A percentile compares a stretch with the other conserved stretches of the same genome.
Evolutionary conservation across 345 rosid genomes (phyloP).

Genomic region (Nasturtium officinale): DNA sequence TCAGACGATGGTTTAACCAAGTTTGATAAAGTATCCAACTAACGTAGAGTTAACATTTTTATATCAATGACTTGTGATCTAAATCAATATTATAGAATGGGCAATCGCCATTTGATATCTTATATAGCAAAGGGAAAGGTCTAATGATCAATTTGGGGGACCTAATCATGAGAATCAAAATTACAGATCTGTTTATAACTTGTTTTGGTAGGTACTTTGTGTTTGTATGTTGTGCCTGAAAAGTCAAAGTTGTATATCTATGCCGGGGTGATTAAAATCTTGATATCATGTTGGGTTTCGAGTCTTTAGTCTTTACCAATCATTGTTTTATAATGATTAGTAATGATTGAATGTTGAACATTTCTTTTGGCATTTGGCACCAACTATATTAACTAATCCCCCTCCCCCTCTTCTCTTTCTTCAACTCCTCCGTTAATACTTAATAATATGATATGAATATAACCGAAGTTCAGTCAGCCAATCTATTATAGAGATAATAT

Average conservation of each 20-base stretch:
- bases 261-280: constrained; percentile 12
- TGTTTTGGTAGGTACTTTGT: constrained; percentile 22
- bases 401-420: constrained; percentile 10
- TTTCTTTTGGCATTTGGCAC: constrained; percentile 41
- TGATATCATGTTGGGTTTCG: constrained; percentile 26
- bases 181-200: constrained; percentile 13
- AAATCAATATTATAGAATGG: constrained; percentile 14
- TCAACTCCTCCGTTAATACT: background rate
- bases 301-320: constrained; percentile 34
- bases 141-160: constrained; percentile 15
- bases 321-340: constrained; percentile 41
- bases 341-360: constrained; percentile 34
- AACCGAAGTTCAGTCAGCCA: constrained; percentile 4
- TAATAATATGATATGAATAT: constrained; percentile 19
- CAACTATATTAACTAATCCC: constrained; percentile 37
- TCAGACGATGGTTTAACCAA: constrained; percentile 7
- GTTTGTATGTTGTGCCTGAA: constrained; percentile 16
- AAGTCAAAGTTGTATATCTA: constrained; percentile 38
- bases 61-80: constrained; percentile 24
- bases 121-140: constrained; percentile 13
- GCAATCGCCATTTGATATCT: constrained; percentile 15
- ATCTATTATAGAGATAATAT: background rate
- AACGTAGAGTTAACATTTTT: background rate
- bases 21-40: background rate
- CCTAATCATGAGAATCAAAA: constrained; percentile 31